phyloP scores from a whole-genome alignment of 306 rosid genomes.

The Acacia melanoxylon region DNA sequence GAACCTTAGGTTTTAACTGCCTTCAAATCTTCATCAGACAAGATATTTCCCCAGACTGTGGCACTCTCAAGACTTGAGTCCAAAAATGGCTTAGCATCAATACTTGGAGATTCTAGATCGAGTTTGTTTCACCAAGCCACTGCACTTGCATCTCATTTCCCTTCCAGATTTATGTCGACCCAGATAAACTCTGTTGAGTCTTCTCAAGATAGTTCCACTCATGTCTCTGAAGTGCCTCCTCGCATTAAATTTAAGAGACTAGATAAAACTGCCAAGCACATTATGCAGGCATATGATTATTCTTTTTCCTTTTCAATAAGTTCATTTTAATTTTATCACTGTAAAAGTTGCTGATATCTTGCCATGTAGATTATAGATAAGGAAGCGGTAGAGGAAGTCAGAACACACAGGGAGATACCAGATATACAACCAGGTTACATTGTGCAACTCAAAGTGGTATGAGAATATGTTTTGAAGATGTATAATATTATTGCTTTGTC shows the following conservation, averaged over 20 bases:
- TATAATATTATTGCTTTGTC: not conserved
- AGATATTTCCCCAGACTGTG: conserved; percentile 30
- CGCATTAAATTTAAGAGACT: conserved; percentile 93
- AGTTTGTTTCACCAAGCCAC: conserved; percentile 29
- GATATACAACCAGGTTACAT: conserved; percentile 89
- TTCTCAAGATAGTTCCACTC: conserved; percentile 36
- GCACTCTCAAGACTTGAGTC: conserved; percentile 32
- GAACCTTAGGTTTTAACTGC: not conserved
- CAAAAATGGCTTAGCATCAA: conserved; percentile 38
- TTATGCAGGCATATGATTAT: conserved; percentile 78
- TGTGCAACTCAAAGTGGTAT: conserved; percentile 98
- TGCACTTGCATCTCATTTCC: conserved; percentile 33
- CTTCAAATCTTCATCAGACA: conserved; percentile 33
- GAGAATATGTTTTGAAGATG: conserved; percentile 15
- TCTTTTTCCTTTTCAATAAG: not conserved
- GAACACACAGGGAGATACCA: conserved; percentile 64
- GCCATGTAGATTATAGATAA: conserved; percentile 79
- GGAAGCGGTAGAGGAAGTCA: conserved; percentile 83
- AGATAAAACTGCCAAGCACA: conserved; percentile 84
- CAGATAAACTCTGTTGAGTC: conserved; percentile 40
- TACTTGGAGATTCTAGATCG: conserved; percentile 37
- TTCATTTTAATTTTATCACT: conserved; percentile 12
- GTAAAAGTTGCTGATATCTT: conserved; percentile 29
- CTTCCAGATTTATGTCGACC: conserved; percentile 52
- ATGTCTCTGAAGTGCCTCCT: conserved; percentile 47